Evolutionary conservation across 176 grass and related monocot genomes (phyloP), one percentile per base, ranked within the genome.

Genomic region (Luzula sylvatica): DNA sequence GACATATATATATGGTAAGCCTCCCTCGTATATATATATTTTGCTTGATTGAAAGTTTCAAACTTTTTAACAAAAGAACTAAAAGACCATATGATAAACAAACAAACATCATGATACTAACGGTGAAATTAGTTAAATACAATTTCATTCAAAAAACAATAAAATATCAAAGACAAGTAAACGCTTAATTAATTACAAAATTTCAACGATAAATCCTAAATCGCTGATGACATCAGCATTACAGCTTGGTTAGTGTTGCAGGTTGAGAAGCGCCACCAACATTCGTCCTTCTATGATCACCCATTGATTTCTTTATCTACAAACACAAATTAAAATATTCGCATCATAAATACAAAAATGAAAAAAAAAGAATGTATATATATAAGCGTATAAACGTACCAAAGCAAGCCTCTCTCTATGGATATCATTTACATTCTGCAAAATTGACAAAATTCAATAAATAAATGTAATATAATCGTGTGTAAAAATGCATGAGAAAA

Each of bases 341-440:
- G 42, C 42, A 46, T 42, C 16, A 16, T 16, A 61, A 26, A 41
- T 45, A 29, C 26, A 16, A 42, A 23, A 15, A 26, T 13, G 7
- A 1, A 3, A 11, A n/a, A 59, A 28, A 45, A 63, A 63, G 2
- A 49, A 32, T 26, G 30, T 30, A 26, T 3, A 17, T 20, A 44
- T 2, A 49, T 35, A 49, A 5, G 26, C 8, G 12, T 15, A 19
- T 67, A 58, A 19, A 29, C 23, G 20, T 87, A 92, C 93, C 82
- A 98, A 62, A 52, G 55, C 44, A 75, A 98, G 82, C 61, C 93
- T 92, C 78, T 92, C 86, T 72, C 84, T 90, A 75, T 98, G 93
- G 71, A 92, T 80, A 83, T 98, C 93, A 78, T 70, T 98, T 44
- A 76, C 69, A 54, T 86, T 62, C 93, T 98, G 75, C 67, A 76